phyloP scores from a whole-genome alignment of 768 basidiomycete genomes.

The Xerocomellus chrysenteron region DNA sequence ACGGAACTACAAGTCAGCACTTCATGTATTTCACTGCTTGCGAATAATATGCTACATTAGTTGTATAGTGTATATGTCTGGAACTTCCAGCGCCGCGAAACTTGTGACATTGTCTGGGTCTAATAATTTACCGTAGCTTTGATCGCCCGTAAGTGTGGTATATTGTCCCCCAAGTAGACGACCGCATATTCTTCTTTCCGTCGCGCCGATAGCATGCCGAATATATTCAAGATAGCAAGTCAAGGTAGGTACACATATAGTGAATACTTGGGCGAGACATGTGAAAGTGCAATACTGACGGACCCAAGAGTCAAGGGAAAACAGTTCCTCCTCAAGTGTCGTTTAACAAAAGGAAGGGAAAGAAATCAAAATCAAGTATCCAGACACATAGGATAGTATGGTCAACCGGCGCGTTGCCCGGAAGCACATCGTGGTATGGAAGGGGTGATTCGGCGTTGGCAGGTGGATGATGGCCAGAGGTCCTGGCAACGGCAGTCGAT shows the following conservation, averaged over 20 bases:
- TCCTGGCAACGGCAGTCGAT: too few relatives aligned
- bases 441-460: too few relatives aligned
- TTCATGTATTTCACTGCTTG: not conserved
- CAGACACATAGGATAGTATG: not conserved
- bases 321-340: too few relatives aligned
- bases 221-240: too few relatives aligned
- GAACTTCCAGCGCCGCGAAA: constrained; percentile 49
- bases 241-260: too few relatives aligned
- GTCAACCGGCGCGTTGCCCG: not conserved
- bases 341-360: not conserved
- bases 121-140: constrained; percentile 32
- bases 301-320: not conserved
- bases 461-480: too few relatives aligned
- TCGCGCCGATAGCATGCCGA: too few relatives aligned
- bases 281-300: not conserved
- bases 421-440: too few relatives aligned
- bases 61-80: constrained; percentile 29
- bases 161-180: constrained; percentile 30
- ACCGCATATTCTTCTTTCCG: too few relatives aligned
- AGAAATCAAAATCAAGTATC: not conserved
- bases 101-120: constrained; percentile 60
- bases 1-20: not conserved
- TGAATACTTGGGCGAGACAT: not conserved
- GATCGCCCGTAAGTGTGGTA: constrained; percentile 32
- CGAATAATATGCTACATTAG: constrained; percentile 4